A percentile compares a stretch with the other conserved stretches of the same genome.
Conservation (phyloP, 805 yeast species). For the Teunomyces aglyptinius region DNA sequence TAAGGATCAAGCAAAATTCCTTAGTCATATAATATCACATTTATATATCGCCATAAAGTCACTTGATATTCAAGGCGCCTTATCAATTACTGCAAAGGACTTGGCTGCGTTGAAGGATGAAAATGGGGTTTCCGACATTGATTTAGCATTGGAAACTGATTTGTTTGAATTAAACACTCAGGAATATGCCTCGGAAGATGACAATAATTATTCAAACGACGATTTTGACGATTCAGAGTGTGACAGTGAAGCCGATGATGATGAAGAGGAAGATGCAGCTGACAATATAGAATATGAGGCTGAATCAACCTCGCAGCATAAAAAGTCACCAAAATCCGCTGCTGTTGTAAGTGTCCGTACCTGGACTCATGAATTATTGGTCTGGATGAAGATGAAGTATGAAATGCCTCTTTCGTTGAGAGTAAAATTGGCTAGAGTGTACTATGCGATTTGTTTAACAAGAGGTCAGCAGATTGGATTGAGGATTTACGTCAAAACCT, state of each 20-base stretch:
- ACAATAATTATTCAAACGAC: slow-evolving; percentile 15
- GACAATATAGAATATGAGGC: slow-evolving; percentile 33
- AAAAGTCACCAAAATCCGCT: slow-evolving; percentile 63
- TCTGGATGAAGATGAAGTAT: slow-evolving; percentile 75
- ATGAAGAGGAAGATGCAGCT: slow-evolving; percentile 32
- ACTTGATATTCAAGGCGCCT: slow-evolving; percentile 68
- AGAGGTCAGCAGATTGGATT: slow-evolving; percentile 68
- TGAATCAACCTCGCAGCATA: slow-evolving; percentile 50
- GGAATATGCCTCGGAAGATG: slow-evolving; percentile 13
- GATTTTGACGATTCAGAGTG: slow-evolving; percentile 8
- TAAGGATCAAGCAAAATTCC: slow-evolving; percentile 65
- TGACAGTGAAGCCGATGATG: slow-evolving; percentile 10
- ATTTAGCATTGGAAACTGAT: slow-evolving; percentile 54
- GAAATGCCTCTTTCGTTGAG: slow-evolving; percentile 71
- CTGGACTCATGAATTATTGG: slow-evolving; percentile 84
- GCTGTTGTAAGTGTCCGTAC: slow-evolving; percentile 72
- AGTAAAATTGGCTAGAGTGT: slow-evolving; percentile 62
- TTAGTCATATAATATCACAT: slow-evolving; percentile 77
- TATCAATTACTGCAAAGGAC: slow-evolving; percentile 67
- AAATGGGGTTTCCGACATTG: slow-evolving; percentile 35
- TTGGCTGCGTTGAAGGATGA: slow-evolving; percentile 44
- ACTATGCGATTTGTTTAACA: slow-evolving; percentile 66
- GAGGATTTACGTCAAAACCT: slow-evolving; percentile 58
- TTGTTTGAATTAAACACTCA: slow-evolving; percentile 34
- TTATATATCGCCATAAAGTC: slow-evolving; percentile 75